Conservation (phyloP, 768 basidiomycete species). For the Suillus luteus region DNA sequence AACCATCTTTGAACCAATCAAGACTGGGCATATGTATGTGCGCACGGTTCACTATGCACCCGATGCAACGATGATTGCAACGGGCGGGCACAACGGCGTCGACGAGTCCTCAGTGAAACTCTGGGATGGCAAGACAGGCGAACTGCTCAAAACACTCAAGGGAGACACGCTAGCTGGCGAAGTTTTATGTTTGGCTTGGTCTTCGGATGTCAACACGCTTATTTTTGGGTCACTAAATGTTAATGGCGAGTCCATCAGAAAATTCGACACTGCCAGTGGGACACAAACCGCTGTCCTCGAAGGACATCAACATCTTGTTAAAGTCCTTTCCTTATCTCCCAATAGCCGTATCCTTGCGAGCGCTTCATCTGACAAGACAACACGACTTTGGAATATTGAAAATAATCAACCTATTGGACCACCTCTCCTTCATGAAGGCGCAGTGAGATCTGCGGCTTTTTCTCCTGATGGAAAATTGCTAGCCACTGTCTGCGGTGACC, state of each 20-base stretch:
- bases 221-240: neutral
- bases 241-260: neutral
- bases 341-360: constrained; percentile 2
- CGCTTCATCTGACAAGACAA: constrained; percentile 2
- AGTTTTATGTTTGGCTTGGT: constrained; percentile 8
- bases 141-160: neutral
- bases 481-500: neutral
- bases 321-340: neutral
- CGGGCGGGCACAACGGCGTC: neutral
- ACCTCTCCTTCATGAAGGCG: neutral
- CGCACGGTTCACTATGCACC: neutral
- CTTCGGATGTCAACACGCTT: neutral
- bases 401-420: neutral
- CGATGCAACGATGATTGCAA: constrained; percentile 4
- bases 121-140: constrained; percentile 1
- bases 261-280: neutral
- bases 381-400: neutral
- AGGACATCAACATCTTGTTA: neutral
- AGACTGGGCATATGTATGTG: neutral
- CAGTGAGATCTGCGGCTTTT: neutral
- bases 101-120: neutral
- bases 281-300: neutral
- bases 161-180: neutral
- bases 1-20: neutral
- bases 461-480: neutral